A percentile compares a stretch with the other conserved stretches of the same genome.
These are phyloP conservation scores for Aureobasidium vineae DNA, from an alignment of 2,329 filamentous ascomycete species.

Conservation along the genomic window DNA sequence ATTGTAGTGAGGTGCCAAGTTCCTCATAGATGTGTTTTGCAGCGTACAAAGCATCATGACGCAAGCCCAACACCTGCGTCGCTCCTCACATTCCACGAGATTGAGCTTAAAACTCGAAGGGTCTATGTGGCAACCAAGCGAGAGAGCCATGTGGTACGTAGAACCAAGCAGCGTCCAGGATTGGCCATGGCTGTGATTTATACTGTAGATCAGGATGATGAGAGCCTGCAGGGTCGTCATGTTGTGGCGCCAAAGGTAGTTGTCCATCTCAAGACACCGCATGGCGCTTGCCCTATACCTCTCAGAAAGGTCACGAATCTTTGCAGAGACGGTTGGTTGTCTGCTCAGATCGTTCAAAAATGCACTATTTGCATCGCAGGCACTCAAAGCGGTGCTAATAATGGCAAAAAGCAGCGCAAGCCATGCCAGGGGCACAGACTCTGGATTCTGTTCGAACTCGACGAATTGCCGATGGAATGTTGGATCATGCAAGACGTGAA, in stretches of 20 bases:
- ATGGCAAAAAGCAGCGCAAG: conserved; percentile 44
- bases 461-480: conserved; percentile 44
- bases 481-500: conserved; percentile 45
- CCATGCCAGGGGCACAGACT: conserved; percentile 41
- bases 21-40: conserved; percentile 42
- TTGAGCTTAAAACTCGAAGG: conserved; percentile 41
- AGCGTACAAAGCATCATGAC: conserved; percentile 44
- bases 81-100: conserved; percentile 42
- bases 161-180: conserved; percentile 45
- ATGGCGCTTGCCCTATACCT: conserved; percentile 43
- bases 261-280: conserved; percentile 43
- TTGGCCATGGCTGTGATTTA: conserved; percentile 40
- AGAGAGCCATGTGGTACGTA: conserved; percentile 44
- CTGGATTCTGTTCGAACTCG: conserved; percentile 40
- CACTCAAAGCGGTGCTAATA: conserved; percentile 41
- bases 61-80: conserved; percentile 43
- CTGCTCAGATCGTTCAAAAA: conserved; percentile 37
- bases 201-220: conserved; percentile 43
- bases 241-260: conserved; percentile 42
- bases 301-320: conserved; percentile 40
- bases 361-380: neutral
- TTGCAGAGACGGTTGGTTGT: conserved; percentile 40
- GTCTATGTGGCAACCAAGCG: conserved; percentile 46
- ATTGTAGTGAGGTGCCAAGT: conserved; percentile 34
- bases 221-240: conserved; percentile 44